Evolutionary conservation across 306 rosid species (phyloP), one percentile per base, ranked within the genome.

Genomic region (Castanopsis chinensis): DNA sequence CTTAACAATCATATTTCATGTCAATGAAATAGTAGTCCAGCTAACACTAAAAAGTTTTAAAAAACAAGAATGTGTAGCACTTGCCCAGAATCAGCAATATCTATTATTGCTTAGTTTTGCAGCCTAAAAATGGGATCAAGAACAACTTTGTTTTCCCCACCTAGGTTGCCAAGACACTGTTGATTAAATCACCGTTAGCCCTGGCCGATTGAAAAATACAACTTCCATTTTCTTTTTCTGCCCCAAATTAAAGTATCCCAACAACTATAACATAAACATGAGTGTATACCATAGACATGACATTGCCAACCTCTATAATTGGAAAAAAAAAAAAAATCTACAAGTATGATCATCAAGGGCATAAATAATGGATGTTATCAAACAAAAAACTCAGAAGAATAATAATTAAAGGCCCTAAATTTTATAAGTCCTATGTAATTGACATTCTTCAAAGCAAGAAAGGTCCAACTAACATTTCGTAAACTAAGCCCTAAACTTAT

Each of bases 11-110:
- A 56, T 25, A 53, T 60, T 6, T 5, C 35, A 43, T 43, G 37
- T 18, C 28, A 30, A 32, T 9, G 20, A 6, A n/a, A n/a, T 74
- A 2, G 67, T 75, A 23, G 80, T 92, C 98, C 91, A 89, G 90
- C 57, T 82, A 88, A 83, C 90, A 83, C 60, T 81, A 0, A 35
- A 35, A 81, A 73, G 98, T 90, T 13, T 93, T 80, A 92, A 81
- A 80, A 94, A 94, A 69, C 98, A 35, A 35, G 41, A 35, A 5
- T 33, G 6, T 33, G 37, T 33, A 1, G 1, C 37, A 4, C 37
- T 33, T 94, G 89, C 45, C 33, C 85, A 79, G 53, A 63, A 80
- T 25, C 73, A 78, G 4, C 20, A 53, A 49, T 76, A 33, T 30
- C 73, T 30, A 12, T 28, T 18, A 73, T 4, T n/a, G 4, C n/a